Base-by-base conservation (phyloP, 306 rosid genomes). In the Dryas octopetala region DNA sequence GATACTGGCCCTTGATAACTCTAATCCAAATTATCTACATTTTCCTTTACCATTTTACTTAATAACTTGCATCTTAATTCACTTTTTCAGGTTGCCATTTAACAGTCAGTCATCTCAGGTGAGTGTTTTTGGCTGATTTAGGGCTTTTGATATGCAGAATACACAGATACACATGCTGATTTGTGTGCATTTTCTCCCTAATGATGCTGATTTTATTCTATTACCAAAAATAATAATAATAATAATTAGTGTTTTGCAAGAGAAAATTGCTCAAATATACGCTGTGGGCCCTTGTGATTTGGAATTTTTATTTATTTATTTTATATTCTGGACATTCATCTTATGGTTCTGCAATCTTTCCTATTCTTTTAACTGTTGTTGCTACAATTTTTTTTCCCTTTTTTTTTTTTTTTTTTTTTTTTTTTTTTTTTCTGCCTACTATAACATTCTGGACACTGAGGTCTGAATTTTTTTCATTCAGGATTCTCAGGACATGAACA, bases 401-500 rank as follows among this genome's bases (percentile, higher is more conserved):
- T 19, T 19, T 19, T 19, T 19, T 19, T 19, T 19, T 19, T 19
- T 19, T 19, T 19, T 19, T 46, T 5, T 59, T 55, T 13, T 58
- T 40, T 4, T 17, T 62, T 26, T 65, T 61, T 23, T 41, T 58
- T 50, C 59, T 55, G 40, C 50, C n/a, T 54, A 10, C 45, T 58
- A 48, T 48, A 53, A 15, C n/a, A 53, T 68, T 55, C 54, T 49
- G 70, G 69, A 44, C 49, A 23, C 38, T 49, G 68, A 15, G 64
- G 17, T n/a, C n/a, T n/a, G n/a, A 28, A n/a, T 19, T 72, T 70
- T 45, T 14, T 9, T 63, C 70, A 14, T 75, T 62, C 86, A 95
- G 98, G 98, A 70, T 70, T 79, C 98, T 84, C 92, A 83, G 72
- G 87, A 86, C 74, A 78, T 62, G 83, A 85, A 83, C 86, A 94